Percentiles rank a stretch among this genome's conserved stretches.
Conservation (phyloP, 257 asterid genomes). For the Catharanthus roseus region DNA sequence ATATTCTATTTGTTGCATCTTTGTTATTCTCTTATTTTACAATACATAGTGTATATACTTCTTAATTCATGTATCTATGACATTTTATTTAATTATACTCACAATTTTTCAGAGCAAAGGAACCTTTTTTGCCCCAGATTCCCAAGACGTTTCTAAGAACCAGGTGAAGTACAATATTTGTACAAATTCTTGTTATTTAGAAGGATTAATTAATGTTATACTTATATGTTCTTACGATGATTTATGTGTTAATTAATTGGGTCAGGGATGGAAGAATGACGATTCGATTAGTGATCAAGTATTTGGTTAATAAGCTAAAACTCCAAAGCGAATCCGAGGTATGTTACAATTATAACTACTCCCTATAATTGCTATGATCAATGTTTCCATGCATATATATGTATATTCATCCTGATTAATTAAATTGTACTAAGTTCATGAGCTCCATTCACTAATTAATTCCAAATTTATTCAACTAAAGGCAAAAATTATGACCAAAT, state of each 20-base stretch:
- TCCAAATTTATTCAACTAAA: no score
- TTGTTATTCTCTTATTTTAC: not conserved
- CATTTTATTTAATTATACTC: slow-evolving; percentile 9
- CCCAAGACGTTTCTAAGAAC: slow-evolving; percentile 88
- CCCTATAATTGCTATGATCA: not conserved
- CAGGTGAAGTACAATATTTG: slow-evolving; percentile 60
- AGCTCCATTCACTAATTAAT: not conserved
- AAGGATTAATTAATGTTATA: no score
- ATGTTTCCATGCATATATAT: not conserved
- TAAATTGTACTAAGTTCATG: not conserved
- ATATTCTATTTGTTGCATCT: not conserved
- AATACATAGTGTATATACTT: no score
- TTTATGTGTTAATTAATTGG: not conserved
- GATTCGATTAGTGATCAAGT: slow-evolving; percentile 69
- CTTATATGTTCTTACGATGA: not conserved
- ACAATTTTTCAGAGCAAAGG: slow-evolving; percentile 49
- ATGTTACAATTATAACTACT: slow-evolving; percentile 18
- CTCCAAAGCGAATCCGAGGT: slow-evolving; percentile 93
- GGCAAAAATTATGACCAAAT: no score
- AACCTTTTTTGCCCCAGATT: slow-evolving; percentile 86
- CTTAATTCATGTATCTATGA: slow-evolving; percentile 9
- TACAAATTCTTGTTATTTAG: no score
- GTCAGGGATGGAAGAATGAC: slow-evolving; percentile 88
- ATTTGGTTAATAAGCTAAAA: slow-evolving; percentile 75
- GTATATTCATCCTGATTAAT: not conserved